Evolutionary conservation across 192 early-diverging fungal genomes (phyloP), one percentile per base, ranked within the genome.

Genomic region (Allomyces arbusculus): DNA sequence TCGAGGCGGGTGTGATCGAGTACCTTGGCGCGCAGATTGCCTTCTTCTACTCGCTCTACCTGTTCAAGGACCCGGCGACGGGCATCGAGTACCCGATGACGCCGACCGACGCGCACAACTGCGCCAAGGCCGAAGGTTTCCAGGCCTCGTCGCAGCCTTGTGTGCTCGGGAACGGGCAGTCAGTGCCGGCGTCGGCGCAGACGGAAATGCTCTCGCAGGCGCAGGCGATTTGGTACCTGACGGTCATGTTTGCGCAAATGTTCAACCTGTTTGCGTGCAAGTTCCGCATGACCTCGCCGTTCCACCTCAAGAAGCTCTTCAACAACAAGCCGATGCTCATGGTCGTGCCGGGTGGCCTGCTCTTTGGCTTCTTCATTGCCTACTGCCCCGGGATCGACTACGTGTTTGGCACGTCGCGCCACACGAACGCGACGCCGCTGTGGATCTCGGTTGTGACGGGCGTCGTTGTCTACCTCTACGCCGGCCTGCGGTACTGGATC

Each of bases 261-360:
- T 94, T 92, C 81, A 97, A 97, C 78, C 70, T 92, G 79, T 95
- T 97, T 72, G 87, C 88, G 22, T 89, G 86, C 78, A 97, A 95
- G 80, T 84, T 86, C 58, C 72, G 87, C 16, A 77, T 86, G 64
- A 75, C 79, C 7, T 67, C 91, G 66, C 91, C 91, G 22, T 86
- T 87, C 73, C 87, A 90, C 80, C 88, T 93, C 75, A 73, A 80
- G 40, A 97, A 97, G 81, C 68, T 67, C 23, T 71, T 73, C 22
- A 84, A 79, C 19, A 95, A 89, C 72, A 55, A 78, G 69, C 85
- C 88, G 62, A 77, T 92, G 43, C n/a, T 82, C 62, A 40, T 40
- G 33, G 33, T 40, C 33, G 33, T 40, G 33, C 33, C 33, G 4
- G 3, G 3, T 8, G 33, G 33, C 7, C 5, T 40, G 33, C 50